A percentile compares a stretch with the other conserved stretches of the same genome.
Evolutionary conservation across 495 filamentous ascomycete species (phyloP).

Genomic region (Penicillium cosmopolitanum): DNA sequence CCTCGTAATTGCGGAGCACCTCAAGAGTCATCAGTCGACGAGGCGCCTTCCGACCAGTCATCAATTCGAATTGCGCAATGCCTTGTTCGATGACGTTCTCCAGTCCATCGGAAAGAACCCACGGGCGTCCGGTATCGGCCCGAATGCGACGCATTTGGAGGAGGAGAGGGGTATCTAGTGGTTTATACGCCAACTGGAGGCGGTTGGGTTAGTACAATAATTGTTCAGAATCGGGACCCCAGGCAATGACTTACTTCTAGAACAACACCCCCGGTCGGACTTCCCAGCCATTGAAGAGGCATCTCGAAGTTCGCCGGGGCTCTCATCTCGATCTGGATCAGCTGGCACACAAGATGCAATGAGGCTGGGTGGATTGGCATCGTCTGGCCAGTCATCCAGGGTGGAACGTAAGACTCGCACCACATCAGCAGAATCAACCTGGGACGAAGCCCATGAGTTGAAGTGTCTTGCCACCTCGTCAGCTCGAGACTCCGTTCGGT

Average conservation of each 20-base stretch:
- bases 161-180: conserved; percentile 70
- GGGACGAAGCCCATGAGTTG: conserved; percentile 59
- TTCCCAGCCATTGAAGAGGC: conserved; percentile 73
- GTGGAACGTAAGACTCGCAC: conserved; percentile 63
- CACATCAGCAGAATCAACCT: conserved; percentile 49
- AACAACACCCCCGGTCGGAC: conserved; percentile 79
- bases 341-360: conserved; percentile 78
- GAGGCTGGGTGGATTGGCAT: conserved; percentile 69
- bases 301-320: conserved; percentile 75
- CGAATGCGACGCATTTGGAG: conserved; percentile 63
- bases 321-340: conserved; percentile 61
- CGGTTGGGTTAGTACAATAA: conserved; percentile 17
- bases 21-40: conserved; percentile 72
- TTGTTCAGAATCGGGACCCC: no score
- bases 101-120: conserved; percentile 79
- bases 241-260: conserved; percentile 58
- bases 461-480: conserved; percentile 73
- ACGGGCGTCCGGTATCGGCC: conserved; percentile 63
- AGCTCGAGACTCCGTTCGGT: conserved; percentile 66
- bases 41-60: conserved; percentile 81
- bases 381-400: conserved; percentile 66
- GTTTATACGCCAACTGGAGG: conserved; percentile 70
- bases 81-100: conserved; percentile 82
- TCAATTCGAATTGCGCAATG: conserved; percentile 81
- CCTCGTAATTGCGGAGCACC: conserved; percentile 57